phyloP scores from a whole-genome alignment of 2,329 filamentous ascomycete genomes.

The Alternaria postmessia region DNA sequence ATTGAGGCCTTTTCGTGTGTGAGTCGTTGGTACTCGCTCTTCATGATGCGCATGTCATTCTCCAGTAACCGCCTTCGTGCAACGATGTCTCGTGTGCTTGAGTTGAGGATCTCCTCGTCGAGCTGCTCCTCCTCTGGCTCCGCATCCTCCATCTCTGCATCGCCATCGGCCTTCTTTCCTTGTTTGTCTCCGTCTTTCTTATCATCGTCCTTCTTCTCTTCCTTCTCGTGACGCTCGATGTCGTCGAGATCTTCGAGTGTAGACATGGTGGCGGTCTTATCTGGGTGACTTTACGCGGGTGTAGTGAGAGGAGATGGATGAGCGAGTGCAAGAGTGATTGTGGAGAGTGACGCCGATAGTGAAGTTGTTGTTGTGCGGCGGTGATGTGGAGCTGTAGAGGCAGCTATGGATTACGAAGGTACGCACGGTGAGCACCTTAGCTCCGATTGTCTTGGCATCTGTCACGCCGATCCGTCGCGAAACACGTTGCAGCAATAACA shows the following conservation, averaged over 20 bases:
- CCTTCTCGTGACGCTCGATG: slow-evolving; percentile 80
- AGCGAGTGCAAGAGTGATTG: slow-evolving; percentile 3
- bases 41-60: slow-evolving; percentile 98
- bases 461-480: slow-evolving; percentile 14
- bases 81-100: slow-evolving; percentile 93
- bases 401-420: slow-evolving; percentile 47
- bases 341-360: slow-evolving; percentile 9
- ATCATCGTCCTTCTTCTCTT: slow-evolving; percentile 68
- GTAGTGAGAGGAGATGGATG: not conserved
- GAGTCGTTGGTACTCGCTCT: slow-evolving; percentile 92
- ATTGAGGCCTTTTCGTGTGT: slow-evolving; percentile 95
- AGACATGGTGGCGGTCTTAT: slow-evolving; percentile 68
- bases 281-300: slow-evolving; percentile 10
- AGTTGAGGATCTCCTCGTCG: slow-evolving; percentile 90
- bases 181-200: slow-evolving; percentile 64
- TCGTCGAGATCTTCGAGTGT: slow-evolving; percentile 92
- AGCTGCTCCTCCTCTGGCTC: slow-evolving; percentile 74
- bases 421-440: slow-evolving; percentile 27
- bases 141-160: slow-evolving; percentile 91
- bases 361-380: slow-evolving; percentile 21
- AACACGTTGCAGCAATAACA: not conserved
- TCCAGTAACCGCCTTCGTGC: slow-evolving; percentile 91
- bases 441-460: slow-evolving; percentile 16
- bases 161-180: slow-evolving; percentile 69
- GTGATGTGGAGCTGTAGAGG: slow-evolving; percentile 40